phyloP scores from a whole-genome alignment of 768 basidiomycete genomes.

The Rubroboletus pulcherrimus region DNA sequence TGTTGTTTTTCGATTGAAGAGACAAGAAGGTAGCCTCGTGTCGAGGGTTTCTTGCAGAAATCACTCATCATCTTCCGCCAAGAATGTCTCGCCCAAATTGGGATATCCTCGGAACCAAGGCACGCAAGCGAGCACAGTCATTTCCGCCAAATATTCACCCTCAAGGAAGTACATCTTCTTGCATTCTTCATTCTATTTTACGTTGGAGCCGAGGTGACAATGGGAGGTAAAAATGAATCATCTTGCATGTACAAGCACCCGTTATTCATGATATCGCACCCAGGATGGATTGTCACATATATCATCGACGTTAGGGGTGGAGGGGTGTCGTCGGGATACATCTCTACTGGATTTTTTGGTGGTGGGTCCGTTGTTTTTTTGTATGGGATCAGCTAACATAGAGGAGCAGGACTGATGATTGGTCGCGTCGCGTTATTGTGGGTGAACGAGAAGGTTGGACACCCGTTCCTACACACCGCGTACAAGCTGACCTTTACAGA shows the following conservation, averaged over 20 bases:
- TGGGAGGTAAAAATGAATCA: slow-evolving; percentile 35
- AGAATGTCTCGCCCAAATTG: slow-evolving; percentile 38
- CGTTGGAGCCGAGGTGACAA: slow-evolving; percentile 50
- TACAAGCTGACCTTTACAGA: slow-evolving; percentile 13
- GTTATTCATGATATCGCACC: neutral
- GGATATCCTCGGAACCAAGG: slow-evolving; percentile 26
- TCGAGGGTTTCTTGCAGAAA: neutral
- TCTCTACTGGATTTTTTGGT: slow-evolving; percentile 37
- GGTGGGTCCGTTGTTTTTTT: slow-evolving; percentile 8
- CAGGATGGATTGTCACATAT: slow-evolving; percentile 69
- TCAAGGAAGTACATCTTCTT: slow-evolving; percentile 42
- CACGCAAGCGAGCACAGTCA: slow-evolving; percentile 32
- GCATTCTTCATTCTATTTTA: slow-evolving; percentile 45
- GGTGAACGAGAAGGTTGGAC: slow-evolving; percentile 26
- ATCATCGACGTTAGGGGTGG: slow-evolving; percentile 42
- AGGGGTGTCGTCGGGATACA: slow-evolving; percentile 45
- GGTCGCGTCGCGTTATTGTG: slow-evolving; percentile 30
- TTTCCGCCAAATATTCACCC: slow-evolving; percentile 44
- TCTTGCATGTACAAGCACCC: neutral
- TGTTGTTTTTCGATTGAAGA: slow-evolving; percentile 58
- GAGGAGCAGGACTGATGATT: slow-evolving; percentile 23
- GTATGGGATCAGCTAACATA: neutral
- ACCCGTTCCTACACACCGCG: too few species aligned
- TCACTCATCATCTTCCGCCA: neutral
- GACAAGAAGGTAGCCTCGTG: slow-evolving; percentile 53